Base-by-base conservation (phyloP, 495 filamentous ascomycete species). In the Staphylotrichum longicolle region DNA sequence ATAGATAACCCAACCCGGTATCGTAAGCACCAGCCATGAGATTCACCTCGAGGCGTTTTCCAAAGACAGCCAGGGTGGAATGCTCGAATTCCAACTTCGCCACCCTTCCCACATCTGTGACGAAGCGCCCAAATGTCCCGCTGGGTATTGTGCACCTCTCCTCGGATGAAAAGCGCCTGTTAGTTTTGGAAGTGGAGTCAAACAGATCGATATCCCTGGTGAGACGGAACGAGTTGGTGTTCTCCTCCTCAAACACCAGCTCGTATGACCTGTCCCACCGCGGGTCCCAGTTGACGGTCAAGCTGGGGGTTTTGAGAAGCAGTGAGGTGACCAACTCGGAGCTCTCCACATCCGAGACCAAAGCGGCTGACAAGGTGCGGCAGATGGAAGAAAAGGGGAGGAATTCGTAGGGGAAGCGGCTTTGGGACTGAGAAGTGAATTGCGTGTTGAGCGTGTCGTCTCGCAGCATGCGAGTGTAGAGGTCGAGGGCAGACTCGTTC, bases 351-450 rank as follows among this genome's bases (percentile, higher is more conserved):
- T 84, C 80, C 14, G 77, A 63, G 5, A 72, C 49, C 30, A 70
- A 64, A 41, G 74, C 70, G 9, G 67, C 74, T 7, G 70, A 74
- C 41, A 80, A 63, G 32, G 66, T 68, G 41, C 75, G 74, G 61
- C 74, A 80, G 14, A 80, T 59, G 7, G 73, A 71, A 55, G 96
- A 64, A 63, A 97, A 90, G 4, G 94, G 91, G n/a, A 85, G 68
- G 30, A 87, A 85, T 73, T 98, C 94, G 72, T 89, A 91, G 1
- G 94, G 94, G 72, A 91, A 98, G 48, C 93, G 86, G 56, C 81
- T 82, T 27, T 84, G 81, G 3, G 94, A 84, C 60, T 82, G 76
- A 27, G 76, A 72, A 41, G 91, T 81, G 56, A 90, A 80, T 32
- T 69, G 72, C 20, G 76, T 74, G 67, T 86, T 78, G 10, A 91